phyloP scores from a whole-genome alignment of 1,139 yeast genomes.

The Debaryomyces fabryi region DNA sequence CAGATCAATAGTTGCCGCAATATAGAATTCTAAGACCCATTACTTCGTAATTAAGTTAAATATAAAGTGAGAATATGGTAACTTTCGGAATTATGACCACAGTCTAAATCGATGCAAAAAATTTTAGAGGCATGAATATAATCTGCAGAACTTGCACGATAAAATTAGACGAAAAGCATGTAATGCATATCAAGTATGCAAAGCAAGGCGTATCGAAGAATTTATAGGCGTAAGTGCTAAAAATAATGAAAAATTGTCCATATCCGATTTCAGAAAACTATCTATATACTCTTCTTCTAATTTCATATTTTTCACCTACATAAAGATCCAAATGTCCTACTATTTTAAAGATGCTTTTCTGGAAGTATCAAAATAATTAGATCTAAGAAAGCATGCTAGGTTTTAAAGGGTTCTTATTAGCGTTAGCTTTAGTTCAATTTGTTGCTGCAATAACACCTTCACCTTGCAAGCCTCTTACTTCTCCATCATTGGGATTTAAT shows the following conservation, averaged over 20 bases:
- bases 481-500: slow-evolving; percentile 1
- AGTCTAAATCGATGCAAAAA: no score
- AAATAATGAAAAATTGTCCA: neutral
- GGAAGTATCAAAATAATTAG: neutral
- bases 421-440: neutral
- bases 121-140: no score
- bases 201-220: neutral
- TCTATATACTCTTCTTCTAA: neutral
- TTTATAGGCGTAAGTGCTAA: neutral
- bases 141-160: no score
- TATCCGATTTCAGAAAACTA: neutral
- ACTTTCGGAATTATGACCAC: no score
- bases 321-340: neutral
- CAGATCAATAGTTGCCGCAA: no score
- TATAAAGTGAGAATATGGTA: no score
- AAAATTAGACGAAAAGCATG: neutral
- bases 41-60: no score
- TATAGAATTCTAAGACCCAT: no score
- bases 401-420: neutral
- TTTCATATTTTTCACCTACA: neutral
- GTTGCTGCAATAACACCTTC: neutral
- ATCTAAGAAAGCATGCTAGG: neutral
- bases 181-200: neutral
- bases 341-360: neutral
- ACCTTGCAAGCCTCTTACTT: neutral